Percentiles rank a stretch among this genome's conserved stretches.
Conservation (phyloP, 2,329 filamentous ascomycete genomes). For the Aureobasidium sp. region DNA sequence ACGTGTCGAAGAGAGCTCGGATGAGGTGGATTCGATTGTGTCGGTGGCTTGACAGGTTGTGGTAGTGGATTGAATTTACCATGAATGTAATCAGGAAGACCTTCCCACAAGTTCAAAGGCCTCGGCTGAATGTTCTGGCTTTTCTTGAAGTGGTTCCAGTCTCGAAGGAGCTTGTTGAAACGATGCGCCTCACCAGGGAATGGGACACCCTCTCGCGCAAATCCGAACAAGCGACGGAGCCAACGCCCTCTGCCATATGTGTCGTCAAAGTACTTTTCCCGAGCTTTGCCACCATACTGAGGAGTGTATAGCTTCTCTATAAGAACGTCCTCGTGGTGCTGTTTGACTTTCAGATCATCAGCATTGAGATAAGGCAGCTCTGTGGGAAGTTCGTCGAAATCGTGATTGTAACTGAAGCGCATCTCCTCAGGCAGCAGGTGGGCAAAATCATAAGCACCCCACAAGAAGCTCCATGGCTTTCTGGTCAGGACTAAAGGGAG, state of each 20-base stretch:
- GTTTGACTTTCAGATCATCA: background rate
- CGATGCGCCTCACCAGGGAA: background rate
- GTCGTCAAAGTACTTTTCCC: background rate
- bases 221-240: background rate
- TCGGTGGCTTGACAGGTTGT: background rate
- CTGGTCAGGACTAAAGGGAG: background rate
- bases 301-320: background rate
- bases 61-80: background rate
- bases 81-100: background rate
- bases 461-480: background rate
- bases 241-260: conserved; percentile 3
- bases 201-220: background rate
- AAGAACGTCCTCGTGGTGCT: background rate
- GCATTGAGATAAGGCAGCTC: background rate
- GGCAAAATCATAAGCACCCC: background rate
- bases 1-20: background rate
- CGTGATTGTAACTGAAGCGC: background rate
- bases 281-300: background rate
- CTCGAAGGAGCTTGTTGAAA: background rate
- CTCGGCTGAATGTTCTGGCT: background rate
- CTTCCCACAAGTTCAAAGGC: background rate
- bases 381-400: background rate
- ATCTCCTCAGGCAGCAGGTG: background rate
- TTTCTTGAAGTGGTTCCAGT: background rate
- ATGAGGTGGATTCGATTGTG: background rate